A percentile compares a stretch with the other conserved stretches of the same genome.
These are phyloP conservation scores for Microstegium vimineum DNA, from an alignment of 176 grass and related monocot species.

Conservation along the genomic window DNA sequence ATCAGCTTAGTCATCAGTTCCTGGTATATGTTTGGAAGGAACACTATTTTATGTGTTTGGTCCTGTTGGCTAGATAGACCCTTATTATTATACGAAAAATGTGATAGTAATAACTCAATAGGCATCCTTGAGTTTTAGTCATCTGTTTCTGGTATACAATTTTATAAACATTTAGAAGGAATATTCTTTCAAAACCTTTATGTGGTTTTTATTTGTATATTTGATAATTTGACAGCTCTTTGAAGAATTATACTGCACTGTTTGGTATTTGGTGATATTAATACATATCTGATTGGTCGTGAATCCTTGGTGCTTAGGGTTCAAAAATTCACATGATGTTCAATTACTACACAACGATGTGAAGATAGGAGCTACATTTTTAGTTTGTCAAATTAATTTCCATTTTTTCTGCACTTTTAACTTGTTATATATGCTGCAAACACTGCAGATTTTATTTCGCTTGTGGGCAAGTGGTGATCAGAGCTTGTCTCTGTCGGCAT, in stretches of 20 bases:
- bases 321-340: not conserved
- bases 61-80: not conserved
- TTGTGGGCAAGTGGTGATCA: constrained; percentile 86
- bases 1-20: not conserved
- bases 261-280: not conserved
- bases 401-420: not conserved
- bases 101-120: not conserved
- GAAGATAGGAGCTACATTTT: constrained; percentile 7
- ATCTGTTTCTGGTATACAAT: not conserved
- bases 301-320: not conserved
- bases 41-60: not conserved
- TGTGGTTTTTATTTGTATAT: not conserved
- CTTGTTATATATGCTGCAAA: not conserved
- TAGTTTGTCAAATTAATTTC: not conserved
- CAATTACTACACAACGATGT: not conserved
- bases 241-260: not conserved
- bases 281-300: constrained; percentile 5
- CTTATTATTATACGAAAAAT: not conserved
- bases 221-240: not conserved
- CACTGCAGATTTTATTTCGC: constrained; percentile 65
- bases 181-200: constrained; percentile 12
- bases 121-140: not conserved
- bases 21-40: not conserved
- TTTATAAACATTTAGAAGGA: not conserved
- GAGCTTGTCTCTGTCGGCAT: constrained; percentile 61